Evolutionary conservation across 768 basidiomycete genomes (phyloP), one percentile per base, ranked within the genome.

Genomic region (Sporobolomyces roseus): DNA sequence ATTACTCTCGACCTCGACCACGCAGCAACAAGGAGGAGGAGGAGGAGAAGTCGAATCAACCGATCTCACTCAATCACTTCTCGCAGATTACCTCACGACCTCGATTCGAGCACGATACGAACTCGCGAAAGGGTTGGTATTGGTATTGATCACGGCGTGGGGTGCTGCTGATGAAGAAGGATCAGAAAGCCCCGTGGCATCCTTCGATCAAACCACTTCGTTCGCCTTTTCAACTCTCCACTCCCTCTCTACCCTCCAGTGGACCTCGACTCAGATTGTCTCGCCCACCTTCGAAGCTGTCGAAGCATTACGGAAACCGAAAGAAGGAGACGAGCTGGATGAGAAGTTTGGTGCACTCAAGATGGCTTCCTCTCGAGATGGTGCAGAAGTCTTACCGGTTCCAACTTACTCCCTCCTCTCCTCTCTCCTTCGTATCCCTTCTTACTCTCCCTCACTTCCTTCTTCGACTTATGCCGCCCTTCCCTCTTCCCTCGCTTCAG

Each of bases 121-220:
- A 2, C 55, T 70, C 43, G 65, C 60, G 13, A 50, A 61, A 50
- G 65, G 62, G 0, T 32, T 74, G 33, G 58, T 56, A 14, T 30
- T 69, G 10, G 35, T 74, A 23, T 48, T 74, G 13, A 27, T 67
- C 41, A 63, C 60, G 25, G 59, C 61, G 2, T 61, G 66, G 70
- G 66, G 64, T 23, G 72, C 71, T 21, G 65, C 67, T 13, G 68
- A 64, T 23, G 68, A 64, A 19, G 56, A 33, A 1, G 35, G 25
- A 13, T n/a, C 41, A n/a, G 65, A 63, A 25, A 41, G 35, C 7
- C 59, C 49, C 13, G 36, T 71, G 49, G 48, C 54, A 10, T n/a
- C 58, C 0, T 65, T 74, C 48, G 68, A 66, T 35, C 50, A 33
- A 33, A 38, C 64, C 10, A 68, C 68, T 16, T 46, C 54, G 21